These are phyloP conservation scores for Fagus crenata DNA, from an alignment of 306 rosid species.

Conservation along the genomic window DNA sequence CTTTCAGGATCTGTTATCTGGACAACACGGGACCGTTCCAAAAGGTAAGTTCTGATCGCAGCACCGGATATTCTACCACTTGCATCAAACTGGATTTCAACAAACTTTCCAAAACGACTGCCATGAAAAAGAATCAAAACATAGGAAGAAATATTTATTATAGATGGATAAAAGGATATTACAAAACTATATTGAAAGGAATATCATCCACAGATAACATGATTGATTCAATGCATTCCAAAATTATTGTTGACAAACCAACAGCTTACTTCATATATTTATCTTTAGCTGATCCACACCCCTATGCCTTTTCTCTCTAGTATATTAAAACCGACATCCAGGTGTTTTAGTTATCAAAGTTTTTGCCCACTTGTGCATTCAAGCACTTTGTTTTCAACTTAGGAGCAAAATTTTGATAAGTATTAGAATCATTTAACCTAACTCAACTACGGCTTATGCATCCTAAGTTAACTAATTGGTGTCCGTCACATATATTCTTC, in stretches of 20 bases:
- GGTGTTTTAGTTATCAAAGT: too few species aligned
- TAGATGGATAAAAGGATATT: neutral
- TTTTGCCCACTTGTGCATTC: too few species aligned
- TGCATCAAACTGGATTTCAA: slow-evolving; percentile 92
- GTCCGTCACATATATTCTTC: too few species aligned
- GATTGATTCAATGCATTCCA: neutral
- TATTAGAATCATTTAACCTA: too few species aligned
- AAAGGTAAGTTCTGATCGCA: slow-evolving; percentile 91
- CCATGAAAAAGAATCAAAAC: slow-evolving; percentile 27
- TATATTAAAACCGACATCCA: too few species aligned
- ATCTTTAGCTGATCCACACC: too few species aligned
- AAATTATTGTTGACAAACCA: neutral
- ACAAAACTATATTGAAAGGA: neutral
- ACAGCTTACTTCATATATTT: too few species aligned
- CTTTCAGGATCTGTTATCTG: slow-evolving; percentile 93
- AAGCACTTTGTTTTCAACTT: too few species aligned
- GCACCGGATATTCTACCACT: slow-evolving; percentile 99
- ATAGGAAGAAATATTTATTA: slow-evolving; percentile 9
- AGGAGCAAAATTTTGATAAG: too few species aligned
- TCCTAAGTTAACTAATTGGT: too few species aligned
- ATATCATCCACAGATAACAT: neutral
- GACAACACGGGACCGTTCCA: slow-evolving; percentile 96
- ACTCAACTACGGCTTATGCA: too few species aligned
- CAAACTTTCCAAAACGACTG: slow-evolving; percentile 99
- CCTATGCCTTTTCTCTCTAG: too few species aligned